Evolutionary conservation across 2,329 filamentous ascomycete genomes (phyloP).

Genomic region (Stachybotrys echinatus): DNA sequence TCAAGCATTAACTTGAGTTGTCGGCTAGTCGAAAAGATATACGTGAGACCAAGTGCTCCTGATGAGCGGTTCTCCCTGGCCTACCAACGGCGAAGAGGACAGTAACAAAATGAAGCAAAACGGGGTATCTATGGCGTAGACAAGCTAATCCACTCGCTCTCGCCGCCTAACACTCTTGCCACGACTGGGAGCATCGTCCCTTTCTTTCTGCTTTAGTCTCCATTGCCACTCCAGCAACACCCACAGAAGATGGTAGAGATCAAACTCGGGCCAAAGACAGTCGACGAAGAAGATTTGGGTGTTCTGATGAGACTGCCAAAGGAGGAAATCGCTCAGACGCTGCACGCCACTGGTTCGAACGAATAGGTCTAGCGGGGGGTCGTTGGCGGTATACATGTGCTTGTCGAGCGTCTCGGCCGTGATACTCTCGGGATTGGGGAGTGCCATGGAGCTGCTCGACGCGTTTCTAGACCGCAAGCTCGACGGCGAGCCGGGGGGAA

Average conservation of each 20-base stretch:
- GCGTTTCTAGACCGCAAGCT: slow-evolving; percentile 24
- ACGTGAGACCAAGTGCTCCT: too few species aligned
- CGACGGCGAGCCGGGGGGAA: slow-evolving; percentile 46
- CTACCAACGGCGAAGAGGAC: not conserved
- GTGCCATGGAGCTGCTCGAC: slow-evolving; percentile 29
- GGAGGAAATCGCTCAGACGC: slow-evolving; percentile 93
- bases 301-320: slow-evolving; percentile 94
- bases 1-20: too few species aligned
- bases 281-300: slow-evolving; percentile 91
- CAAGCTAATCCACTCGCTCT: slow-evolving; percentile 13
- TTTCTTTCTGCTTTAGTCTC: slow-evolving; percentile 52
- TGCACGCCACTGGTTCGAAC: slow-evolving; percentile 91
- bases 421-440: slow-evolving; percentile 78
- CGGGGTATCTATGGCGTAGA: slow-evolving; percentile 10
- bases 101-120: not conserved
- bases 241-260: slow-evolving; percentile 87
- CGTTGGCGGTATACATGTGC: slow-evolving; percentile 82
- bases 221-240: slow-evolving; percentile 88
- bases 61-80: too few species aligned
- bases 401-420: slow-evolving; percentile 74
- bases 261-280: slow-evolving; percentile 93
- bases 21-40: too few species aligned
- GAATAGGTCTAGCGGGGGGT: slow-evolving; percentile 85
- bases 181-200: slow-evolving; percentile 39
- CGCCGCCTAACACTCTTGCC: slow-evolving; percentile 17